phyloP scores from a whole-genome alignment of 2,329 filamentous ascomycete species.

The Claviceps arundinis region DNA sequence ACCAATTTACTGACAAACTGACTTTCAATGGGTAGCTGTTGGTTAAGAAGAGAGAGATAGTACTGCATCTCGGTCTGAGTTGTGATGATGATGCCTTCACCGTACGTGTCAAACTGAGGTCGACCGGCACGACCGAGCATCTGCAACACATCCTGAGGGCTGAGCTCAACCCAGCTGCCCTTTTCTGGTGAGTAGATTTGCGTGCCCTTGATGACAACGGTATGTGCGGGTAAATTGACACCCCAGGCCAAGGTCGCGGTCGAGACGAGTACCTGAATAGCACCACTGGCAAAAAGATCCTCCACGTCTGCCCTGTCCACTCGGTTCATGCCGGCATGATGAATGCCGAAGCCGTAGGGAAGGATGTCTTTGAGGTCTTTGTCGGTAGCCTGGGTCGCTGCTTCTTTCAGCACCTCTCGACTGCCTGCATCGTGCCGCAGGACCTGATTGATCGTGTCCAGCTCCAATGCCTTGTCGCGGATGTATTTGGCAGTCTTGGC shows the following conservation, averaged over 20 bases:
- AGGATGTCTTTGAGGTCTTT: conserved; percentile 83
- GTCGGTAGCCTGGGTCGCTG: conserved; percentile 71
- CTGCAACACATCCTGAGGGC: conserved; percentile 92
- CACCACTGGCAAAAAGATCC: conserved; percentile 81
- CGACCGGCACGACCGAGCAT: conserved; percentile 97
- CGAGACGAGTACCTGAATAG: conserved; percentile 89
- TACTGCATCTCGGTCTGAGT: conserved; percentile 92
- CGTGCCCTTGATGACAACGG: conserved; percentile 97
- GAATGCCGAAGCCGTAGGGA: conserved; percentile 94
- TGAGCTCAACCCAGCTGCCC: conserved; percentile 95
- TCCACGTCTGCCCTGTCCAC: conserved; percentile 92
- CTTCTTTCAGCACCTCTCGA: conserved; percentile 74
- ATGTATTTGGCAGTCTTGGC: conserved; percentile 95
- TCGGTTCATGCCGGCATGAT: conserved; percentile 94
- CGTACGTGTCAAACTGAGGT: conserved; percentile 94
- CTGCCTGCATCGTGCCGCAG: conserved; percentile 85
- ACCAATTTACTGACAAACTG: conserved; percentile 87
- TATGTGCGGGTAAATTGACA: conserved; percentile 94
- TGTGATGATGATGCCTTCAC: conserved; percentile 97
- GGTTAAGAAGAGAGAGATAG: conserved; percentile 90
- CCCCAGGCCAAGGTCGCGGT: conserved; percentile 98
- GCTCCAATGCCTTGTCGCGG: conserved; percentile 89
- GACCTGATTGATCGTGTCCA: conserved; percentile 94
- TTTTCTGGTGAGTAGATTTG: conserved; percentile 97
- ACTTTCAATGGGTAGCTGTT: conserved; percentile 94